These are phyloP conservation scores for Fusarium sp. DNA, from an alignment of 2,329 filamentous ascomycete genomes.

Conservation along the genomic window DNA sequence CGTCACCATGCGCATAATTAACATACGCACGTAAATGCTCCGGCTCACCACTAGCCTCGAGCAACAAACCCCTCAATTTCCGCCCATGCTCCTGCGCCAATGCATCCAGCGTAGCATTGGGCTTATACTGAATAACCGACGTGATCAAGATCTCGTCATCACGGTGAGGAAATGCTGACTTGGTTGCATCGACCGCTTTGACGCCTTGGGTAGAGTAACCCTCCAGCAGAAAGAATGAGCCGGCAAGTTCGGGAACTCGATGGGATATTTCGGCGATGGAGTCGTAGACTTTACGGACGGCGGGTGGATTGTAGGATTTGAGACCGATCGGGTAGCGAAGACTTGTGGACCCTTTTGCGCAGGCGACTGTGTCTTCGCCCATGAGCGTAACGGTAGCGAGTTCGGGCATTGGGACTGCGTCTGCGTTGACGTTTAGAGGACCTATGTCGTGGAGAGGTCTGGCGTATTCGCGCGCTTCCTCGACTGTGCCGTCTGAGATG, in stretches of 20 bases:
- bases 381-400: conserved; percentile 56
- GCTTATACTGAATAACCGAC: conserved; percentile 22
- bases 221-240: conserved; percentile 63
- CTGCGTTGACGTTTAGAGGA: conserved; percentile 47
- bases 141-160: conserved; percentile 24
- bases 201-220: conserved; percentile 54
- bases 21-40: conserved; percentile 27
- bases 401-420: conserved; percentile 55
- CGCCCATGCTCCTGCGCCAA: conserved; percentile 23
- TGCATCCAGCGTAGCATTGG: conserved; percentile 16
- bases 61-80: conserved; percentile 10
- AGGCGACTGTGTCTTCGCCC: conserved; percentile 49
- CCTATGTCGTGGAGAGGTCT: conserved; percentile 55
- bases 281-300: conserved; percentile 45
- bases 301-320: conserved; percentile 48
- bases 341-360: conserved; percentile 55
- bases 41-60: conserved; percentile 17
- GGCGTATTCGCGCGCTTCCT: conserved; percentile 53
- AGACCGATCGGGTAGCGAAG: conserved; percentile 58
- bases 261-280: conserved; percentile 45
- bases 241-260: conserved; percentile 23
- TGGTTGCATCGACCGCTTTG: not conserved
- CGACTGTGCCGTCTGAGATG: conserved; percentile 53
- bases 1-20: conserved; percentile 34
- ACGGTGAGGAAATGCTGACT: conserved; percentile 30